These are phyloP conservation scores for Alternaria conjuncta DNA, from an alignment of 2,329 filamentous ascomycete genomes.

Conservation along the genomic window DNA sequence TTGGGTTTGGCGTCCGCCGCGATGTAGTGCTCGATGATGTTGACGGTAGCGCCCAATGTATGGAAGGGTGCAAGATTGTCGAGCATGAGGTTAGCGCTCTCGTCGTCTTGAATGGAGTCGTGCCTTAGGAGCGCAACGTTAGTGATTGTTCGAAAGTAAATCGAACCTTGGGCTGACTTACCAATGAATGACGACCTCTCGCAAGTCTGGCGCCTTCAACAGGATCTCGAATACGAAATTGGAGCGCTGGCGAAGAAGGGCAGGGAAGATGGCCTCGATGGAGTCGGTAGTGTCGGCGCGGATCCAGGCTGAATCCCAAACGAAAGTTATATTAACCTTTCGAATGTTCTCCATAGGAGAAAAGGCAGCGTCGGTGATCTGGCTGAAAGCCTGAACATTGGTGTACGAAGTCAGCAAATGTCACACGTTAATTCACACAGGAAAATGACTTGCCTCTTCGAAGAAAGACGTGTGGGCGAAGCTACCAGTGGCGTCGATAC, in stretches of 20 bases:
- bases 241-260: slow-evolving; percentile 34
- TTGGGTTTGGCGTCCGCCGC: slow-evolving; percentile 30
- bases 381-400: slow-evolving; percentile 13
- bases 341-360: slow-evolving; percentile 45
- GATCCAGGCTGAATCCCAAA: slow-evolving; percentile 46
- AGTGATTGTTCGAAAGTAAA: background rate
- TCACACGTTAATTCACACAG: background rate
- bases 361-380: slow-evolving; percentile 39
- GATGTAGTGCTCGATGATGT: slow-evolving; percentile 38
- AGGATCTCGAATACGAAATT: slow-evolving; percentile 33
- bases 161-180: background rate
- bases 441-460: slow-evolving; percentile 27
- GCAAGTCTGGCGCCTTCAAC: slow-evolving; percentile 31
- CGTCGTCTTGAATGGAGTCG: slow-evolving; percentile 37
- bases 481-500: slow-evolving; percentile 41
- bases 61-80: slow-evolving; percentile 34
- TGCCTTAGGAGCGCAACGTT: slow-evolving; percentile 16
- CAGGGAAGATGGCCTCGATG: slow-evolving; percentile 34
- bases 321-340: slow-evolving; percentile 38
- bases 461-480: slow-evolving; percentile 45
- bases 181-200: slow-evolving; percentile 37
- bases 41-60: slow-evolving; percentile 24
- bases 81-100: slow-evolving; percentile 25
- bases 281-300: slow-evolving; percentile 22
- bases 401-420: background rate